Evolutionary conservation across 257 asterid genomes (phyloP).

Genomic region (Henckelia pumila): DNA sequence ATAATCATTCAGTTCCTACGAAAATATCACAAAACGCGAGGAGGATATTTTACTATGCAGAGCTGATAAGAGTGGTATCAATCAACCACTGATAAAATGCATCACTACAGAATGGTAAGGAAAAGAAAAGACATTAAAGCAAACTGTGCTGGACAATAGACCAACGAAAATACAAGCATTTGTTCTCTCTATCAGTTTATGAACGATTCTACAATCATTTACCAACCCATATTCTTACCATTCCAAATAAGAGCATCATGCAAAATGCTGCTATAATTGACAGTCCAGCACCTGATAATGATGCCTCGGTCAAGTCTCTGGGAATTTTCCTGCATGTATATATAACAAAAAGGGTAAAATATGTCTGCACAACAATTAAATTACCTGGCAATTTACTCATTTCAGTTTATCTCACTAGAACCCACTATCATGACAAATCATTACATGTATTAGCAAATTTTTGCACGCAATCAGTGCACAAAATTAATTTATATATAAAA

Average conservation of each 20-base stretch:
- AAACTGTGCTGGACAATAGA: constrained; percentile 4
- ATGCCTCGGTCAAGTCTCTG: constrained; percentile 88
- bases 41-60: neutral
- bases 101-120: constrained; percentile 1
- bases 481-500: no score
- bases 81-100: neutral
- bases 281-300: constrained; percentile 90
- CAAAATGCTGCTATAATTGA: constrained; percentile 77
- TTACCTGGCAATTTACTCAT: neutral
- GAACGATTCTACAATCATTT: constrained; percentile 12
- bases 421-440: constrained; percentile 8
- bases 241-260: constrained; percentile 87
- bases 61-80: neutral
- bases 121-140: constrained; percentile 12
- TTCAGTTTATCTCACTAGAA: neutral
- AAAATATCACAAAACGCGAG: constrained; percentile 20
- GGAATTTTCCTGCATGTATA: constrained; percentile 94
- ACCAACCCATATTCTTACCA: constrained; percentile 53
- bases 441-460: constrained; percentile 4
- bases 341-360: constrained; percentile 14
- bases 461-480: no score
- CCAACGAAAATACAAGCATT: neutral
- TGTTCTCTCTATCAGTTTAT: constrained; percentile 6
- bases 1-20: constrained; percentile 75
- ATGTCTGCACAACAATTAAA: constrained; percentile 12